Evolutionary conservation across 2,329 filamentous ascomycete genomes (phyloP), one percentile per base, ranked within the genome.

Genomic region (Colletotrichum sp.): DNA sequence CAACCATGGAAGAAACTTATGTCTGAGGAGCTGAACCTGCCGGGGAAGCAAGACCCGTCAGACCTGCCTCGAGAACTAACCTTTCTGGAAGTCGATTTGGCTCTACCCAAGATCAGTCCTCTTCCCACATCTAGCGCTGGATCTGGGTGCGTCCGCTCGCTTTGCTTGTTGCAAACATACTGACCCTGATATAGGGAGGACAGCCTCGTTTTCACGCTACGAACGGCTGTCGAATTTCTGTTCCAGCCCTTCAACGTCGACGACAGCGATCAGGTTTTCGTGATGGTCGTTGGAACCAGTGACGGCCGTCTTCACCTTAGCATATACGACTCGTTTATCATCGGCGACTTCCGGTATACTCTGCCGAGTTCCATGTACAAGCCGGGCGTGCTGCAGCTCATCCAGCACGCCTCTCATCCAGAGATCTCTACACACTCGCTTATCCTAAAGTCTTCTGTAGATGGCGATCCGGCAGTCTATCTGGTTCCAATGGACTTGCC

Each of bases 321-420:
- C 79, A 95, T 98, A 64, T 96, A 96, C 82, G 94, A 98, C 83
- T 96, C 94, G 8, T 95, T 98, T 80, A 90, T 94, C 75, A 93
- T 98, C 74, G 95, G 95, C 5, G 89, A 85, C 15, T 93, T 96
- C 76, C 83, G 86, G 74, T 88, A 89, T 72, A 89, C 87, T 32
- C 82, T 83, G 3, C 86, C 84, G 6, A 80, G 77, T 24, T 68
- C 76, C 2, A 71, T 76, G 66, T 71, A 76, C 24, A 80, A 81
- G 32, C 74, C 63, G 72, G 71, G 77, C 9, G 82, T 77, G 15
- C 82, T 88, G 68, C 85, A 85, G 72, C 84, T 91, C 24, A 84
- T 89, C 62, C 88, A 86, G 30, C 95, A 98, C 81, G 89, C 93
- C 34, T 95, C 94, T 10, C 93, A 98, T 82, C 90, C 93, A 1